Evolutionary conservation across 768 basidiomycete genomes (phyloP).

Genomic region (Rhodotorula babjevae): DNA sequence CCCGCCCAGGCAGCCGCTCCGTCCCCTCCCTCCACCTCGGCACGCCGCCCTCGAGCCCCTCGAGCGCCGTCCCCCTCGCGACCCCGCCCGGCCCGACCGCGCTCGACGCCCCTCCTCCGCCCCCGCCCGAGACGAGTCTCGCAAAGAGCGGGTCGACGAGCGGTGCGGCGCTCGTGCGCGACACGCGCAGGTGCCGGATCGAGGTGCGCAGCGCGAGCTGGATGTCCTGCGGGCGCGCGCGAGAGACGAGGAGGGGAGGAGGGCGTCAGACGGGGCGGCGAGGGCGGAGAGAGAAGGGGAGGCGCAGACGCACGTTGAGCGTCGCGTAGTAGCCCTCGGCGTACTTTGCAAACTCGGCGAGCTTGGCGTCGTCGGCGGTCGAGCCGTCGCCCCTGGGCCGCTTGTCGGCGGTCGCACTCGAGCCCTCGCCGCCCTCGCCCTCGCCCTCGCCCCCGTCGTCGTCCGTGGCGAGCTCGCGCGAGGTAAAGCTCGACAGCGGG

Average conservation of each 20-base stretch:
- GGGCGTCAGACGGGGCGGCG: too few species aligned
- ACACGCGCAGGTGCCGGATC: slow-evolving; percentile 33
- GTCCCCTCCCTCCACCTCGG: background rate
- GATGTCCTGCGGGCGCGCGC: slow-evolving; percentile 20
- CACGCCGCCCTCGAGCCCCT: background rate
- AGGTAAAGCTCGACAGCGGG: slow-evolving; percentile 29
- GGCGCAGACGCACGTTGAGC: slow-evolving; percentile 24
- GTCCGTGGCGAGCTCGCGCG: slow-evolving; percentile 16
- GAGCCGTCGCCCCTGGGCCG: background rate
- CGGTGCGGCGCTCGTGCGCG: slow-evolving; percentile 18
- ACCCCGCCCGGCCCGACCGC: slow-evolving; percentile 26
- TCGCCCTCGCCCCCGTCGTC: slow-evolving; percentile 13
- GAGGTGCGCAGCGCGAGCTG: slow-evolving; percentile 36
- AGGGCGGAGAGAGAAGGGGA: background rate
- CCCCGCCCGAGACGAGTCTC: background rate
- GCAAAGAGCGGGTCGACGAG: slow-evolving; percentile 28
- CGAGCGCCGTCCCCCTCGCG: slow-evolving; percentile 14
- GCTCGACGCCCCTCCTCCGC: background rate
- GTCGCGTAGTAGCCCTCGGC: slow-evolving; percentile 35
- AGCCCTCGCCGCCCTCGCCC: background rate
- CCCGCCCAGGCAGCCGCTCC: background rate
- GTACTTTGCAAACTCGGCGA: slow-evolving; percentile 22
- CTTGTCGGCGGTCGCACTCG: background rate
- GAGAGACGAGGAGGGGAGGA: background rate
- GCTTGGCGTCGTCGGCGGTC: slow-evolving; percentile 17